A percentile compares a stretch with the other conserved stretches of the same genome.
Evolutionary conservation across 345 rosid species (phyloP).

Genomic region (Carallia brachiata): DNA sequence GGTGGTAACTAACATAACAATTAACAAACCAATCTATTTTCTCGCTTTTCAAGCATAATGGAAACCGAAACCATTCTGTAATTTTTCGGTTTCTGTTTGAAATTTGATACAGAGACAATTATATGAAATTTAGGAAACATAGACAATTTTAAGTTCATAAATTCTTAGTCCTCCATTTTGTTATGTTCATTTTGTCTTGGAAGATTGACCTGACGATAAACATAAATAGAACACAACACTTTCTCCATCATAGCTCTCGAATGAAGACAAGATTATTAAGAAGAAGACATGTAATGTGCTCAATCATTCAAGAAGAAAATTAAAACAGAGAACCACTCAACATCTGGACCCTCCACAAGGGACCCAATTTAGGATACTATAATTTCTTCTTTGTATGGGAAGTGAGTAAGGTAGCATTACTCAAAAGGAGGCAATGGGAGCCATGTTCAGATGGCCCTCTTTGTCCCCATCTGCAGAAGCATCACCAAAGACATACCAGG

Average conservation of each 20-base stretch:
- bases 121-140: too few species aligned
- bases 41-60: too few species aligned
- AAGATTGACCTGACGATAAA: neutral
- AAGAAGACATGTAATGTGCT: constrained; percentile 1
- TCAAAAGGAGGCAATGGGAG: constrained; percentile 23
- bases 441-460: constrained; percentile 43
- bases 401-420: constrained; percentile 23
- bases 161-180: too few species aligned
- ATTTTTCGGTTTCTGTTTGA: too few species aligned
- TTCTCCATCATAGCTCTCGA: neutral
- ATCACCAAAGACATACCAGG: constrained; percentile 30
- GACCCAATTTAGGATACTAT: constrained; percentile 23
- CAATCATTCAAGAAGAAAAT: constrained; percentile 27
- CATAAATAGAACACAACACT: neutral
- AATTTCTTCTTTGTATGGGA: constrained; percentile 33
- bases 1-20: too few species aligned
- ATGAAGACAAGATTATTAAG: constrained; percentile 22
- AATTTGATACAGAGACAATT: too few species aligned
- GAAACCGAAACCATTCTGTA: too few species aligned
- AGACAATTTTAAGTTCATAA: too few species aligned
- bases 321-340: constrained; percentile 24
- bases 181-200: neutral
- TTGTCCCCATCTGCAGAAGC: constrained; percentile 36
- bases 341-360: constrained; percentile 17
- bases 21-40: too few species aligned